These are phyloP conservation scores for Neurospora cerealis DNA, from an alignment of 495 filamentous ascomycete genomes.

Conservation along the genomic window DNA sequence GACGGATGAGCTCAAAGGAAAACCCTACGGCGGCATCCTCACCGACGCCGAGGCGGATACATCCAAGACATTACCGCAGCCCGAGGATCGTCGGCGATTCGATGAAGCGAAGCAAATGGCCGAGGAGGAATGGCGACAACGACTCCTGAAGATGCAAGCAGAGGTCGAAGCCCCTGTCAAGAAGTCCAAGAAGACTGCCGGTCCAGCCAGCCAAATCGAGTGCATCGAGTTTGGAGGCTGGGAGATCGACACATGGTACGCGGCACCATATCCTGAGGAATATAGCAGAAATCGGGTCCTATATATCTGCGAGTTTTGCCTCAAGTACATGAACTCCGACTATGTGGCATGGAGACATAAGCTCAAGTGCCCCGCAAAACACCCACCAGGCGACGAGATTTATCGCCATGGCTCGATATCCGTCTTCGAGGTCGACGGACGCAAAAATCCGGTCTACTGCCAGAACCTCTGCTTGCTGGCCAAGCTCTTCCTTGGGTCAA, in stretches of 20 bases:
- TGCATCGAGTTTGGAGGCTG: constrained; percentile 96
- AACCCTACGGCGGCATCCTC: constrained; percentile 92
- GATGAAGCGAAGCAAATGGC: constrained; percentile 80
- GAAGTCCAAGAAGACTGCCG: constrained; percentile 58
- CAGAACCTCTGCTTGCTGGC: constrained; percentile 94
- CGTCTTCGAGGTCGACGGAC: constrained; percentile 93
- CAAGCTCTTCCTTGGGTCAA: constrained; percentile 92
- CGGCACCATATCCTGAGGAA: constrained; percentile 96
- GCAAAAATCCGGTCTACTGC: constrained; percentile 95
- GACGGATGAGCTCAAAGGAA: constrained; percentile 77
- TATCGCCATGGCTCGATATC: constrained; percentile 91
- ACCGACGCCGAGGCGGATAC: constrained; percentile 87
- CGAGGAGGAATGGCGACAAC: constrained; percentile 78
- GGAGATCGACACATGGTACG: constrained; percentile 99
- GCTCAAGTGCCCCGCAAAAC: constrained; percentile 92
- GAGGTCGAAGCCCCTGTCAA: constrained; percentile 34
- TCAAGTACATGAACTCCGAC: constrained; percentile 99
- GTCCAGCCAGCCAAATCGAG: constrained; percentile 89
- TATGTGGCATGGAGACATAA: constrained; percentile 97
- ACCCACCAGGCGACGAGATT: constrained; percentile 95
- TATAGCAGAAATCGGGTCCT: constrained; percentile 91
- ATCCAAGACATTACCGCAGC: constrained; percentile 69
- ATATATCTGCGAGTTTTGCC: constrained; percentile 97
- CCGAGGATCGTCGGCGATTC: constrained; percentile 71
- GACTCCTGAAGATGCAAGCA: constrained; percentile 37